phyloP scores from a whole-genome alignment of 2,329 filamentous ascomycete genomes.

The Penicillium fuscoglaucum region DNA sequence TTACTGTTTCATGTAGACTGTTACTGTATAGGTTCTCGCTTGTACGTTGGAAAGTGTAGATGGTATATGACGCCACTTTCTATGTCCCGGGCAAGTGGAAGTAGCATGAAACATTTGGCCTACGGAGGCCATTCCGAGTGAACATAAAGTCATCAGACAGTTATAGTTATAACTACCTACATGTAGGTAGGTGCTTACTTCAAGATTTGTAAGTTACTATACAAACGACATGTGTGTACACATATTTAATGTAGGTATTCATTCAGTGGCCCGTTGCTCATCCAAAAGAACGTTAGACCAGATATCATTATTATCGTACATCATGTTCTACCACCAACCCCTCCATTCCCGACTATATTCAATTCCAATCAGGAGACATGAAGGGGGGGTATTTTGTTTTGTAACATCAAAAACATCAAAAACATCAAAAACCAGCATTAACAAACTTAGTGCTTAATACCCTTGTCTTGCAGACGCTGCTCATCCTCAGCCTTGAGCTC shows the following conservation, averaged over 20 bases:
- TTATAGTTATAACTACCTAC: neutral
- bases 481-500: constrained; percentile 48
- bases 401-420: neutral
- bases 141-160: neutral
- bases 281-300: constrained; percentile 13
- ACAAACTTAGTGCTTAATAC: constrained; percentile 34
- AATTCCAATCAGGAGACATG: constrained; percentile 11
- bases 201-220: neutral
- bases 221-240: neutral
- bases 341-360: neutral
- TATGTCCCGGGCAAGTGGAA: neutral
- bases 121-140: neutral
- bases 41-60: neutral
- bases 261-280: constrained; percentile 9
- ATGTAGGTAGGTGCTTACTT: neutral
- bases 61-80: neutral
- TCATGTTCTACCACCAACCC: constrained; percentile 70
- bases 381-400: constrained; percentile 1
- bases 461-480: constrained; percentile 47
- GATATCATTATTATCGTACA: constrained; percentile 59
- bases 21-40: neutral
- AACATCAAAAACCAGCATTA: constrained; percentile 4
- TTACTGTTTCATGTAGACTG: neutral
- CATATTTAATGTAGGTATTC: neutral
- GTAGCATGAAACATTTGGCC: too few relatives aligned